Percentiles rank a stretch among this genome's conserved stretches.
phyloP scores from a whole-genome alignment of 2,329 filamentous ascomycete species.

The Geosmithia flava region DNA sequence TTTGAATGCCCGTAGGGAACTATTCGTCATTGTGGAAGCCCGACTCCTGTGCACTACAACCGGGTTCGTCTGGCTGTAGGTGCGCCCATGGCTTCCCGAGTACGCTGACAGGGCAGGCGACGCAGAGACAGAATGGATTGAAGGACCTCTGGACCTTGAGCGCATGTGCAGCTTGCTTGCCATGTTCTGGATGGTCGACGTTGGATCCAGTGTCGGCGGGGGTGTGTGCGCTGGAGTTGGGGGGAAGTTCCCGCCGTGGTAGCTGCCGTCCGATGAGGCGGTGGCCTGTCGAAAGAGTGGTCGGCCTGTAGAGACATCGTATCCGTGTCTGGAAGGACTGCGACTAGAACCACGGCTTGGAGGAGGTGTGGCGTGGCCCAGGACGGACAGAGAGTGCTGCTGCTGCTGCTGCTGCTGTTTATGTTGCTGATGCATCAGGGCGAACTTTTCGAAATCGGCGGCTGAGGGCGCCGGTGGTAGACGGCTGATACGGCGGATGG shows the following conservation, averaged over 20 bases:
- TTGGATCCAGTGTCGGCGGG: neutral
- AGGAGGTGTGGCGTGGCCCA: neutral
- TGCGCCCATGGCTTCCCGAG: too few species aligned
- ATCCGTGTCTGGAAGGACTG: neutral
- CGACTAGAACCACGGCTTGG: conserved; percentile 2
- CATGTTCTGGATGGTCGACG: neutral
- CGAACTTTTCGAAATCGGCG: too few species aligned
- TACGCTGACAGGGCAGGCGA: too few species aligned
- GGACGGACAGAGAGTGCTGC: neutral
- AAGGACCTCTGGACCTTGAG: neutral
- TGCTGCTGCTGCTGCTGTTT: neutral
- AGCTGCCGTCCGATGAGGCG: neutral
- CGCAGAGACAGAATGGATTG: too few species aligned
- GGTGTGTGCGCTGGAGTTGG: neutral
- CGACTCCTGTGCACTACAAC: too few species aligned
- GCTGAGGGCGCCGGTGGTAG: neutral
- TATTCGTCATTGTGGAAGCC: too few species aligned
- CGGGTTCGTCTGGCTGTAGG: too few species aligned
- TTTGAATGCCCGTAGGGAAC: too few species aligned
- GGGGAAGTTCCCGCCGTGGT: neutral
- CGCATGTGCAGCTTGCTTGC: neutral
- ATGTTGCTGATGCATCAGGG: neutral
- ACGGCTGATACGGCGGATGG: conserved; percentile 2
- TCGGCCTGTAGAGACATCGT: neutral
- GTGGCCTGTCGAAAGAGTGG: neutral